Evolutionary conservation across 352 stramenopile genomes (phyloP), one percentile per base, ranked within the genome.

Genomic region (Pythium grandisporangium): DNA sequence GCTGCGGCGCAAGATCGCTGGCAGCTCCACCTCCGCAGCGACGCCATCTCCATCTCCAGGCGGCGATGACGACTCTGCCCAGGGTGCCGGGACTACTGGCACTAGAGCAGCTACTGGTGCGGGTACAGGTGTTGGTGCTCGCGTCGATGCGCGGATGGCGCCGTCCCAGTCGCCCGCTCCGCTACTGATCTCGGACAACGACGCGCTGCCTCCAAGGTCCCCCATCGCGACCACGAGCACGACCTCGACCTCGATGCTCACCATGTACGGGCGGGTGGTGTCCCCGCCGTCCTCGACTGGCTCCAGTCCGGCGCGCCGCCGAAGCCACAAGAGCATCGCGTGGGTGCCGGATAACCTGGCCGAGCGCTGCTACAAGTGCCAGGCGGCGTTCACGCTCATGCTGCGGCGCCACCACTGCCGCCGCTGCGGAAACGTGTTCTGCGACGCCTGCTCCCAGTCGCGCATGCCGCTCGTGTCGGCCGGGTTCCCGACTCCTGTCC

Each of bases 371-470:
- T 92, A 92, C 53, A 47, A 54, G 26, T 92, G 79, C 45, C 63
- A 70, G 13, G 51, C 66, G 25, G 40, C 48, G 7, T 92, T 89
- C 55, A 75, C 71, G 27, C 58, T 92, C 19, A 66, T 88, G 46
- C 59, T 93, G 48, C 75, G 78, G 6, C 66, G 81, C 13, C 86
- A 96, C 42, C 82, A 95, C 59, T 95, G 86, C 45, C 70, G 85
- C 2, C 61, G 74, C 17, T 95, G 87, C 51, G 88, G 89, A 5
- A 85, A 87, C 30, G 68, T 96, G 7, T 96, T 96, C 51, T 96
- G 89, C 56, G 81, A 95, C 37, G 57, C 70, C 12, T 96, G 89
- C 53, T 81, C 78, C 6, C 87, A 77, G 4, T 52, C 66, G 5
- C 56, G 85, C n/a, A 92, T 94, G 48, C 70, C 80, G 19, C 50